Evolutionary conservation across 768 basidiomycete species (phyloP).

Genomic region (Lactarius akahatsu): DNA sequence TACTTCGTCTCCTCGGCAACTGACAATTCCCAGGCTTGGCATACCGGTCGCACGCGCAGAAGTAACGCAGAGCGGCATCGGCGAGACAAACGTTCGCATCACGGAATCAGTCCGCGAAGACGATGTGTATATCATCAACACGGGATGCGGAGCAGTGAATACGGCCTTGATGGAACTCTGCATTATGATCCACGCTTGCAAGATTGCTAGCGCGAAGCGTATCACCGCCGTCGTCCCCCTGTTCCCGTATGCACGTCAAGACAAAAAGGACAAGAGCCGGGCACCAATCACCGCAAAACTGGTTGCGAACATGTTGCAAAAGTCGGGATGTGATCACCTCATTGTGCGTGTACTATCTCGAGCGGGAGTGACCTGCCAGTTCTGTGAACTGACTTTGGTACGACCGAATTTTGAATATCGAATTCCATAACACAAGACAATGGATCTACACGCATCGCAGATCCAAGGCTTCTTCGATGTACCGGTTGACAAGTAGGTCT

Average conservation of each 20-base stretch:
- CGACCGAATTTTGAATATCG: constrained; percentile 13
- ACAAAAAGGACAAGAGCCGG: constrained; percentile 99
- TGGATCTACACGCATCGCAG: constrained; percentile 98
- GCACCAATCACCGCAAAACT: constrained; percentile 98
- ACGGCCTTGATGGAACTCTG: constrained; percentile 97
- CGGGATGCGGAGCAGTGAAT: constrained; percentile 83
- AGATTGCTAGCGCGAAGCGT: constrained; percentile 96
- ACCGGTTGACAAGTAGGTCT: constrained; percentile 95
- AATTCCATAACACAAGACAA: constrained; percentile 78
- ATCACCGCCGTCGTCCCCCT: constrained; percentile 98
- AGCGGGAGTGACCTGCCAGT: neutral
- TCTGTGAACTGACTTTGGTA: constrained; percentile 2
- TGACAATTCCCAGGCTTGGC: constrained; percentile 64
- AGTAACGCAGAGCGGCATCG: constrained; percentile 83
- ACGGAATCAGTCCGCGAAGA: constrained; percentile 95
- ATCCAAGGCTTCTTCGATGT: constrained; percentile 99
- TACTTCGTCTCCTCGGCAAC: neutral
- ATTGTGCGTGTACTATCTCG: constrained; percentile 59
- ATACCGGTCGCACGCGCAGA: constrained; percentile 85
- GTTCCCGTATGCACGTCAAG: constrained; percentile 96
- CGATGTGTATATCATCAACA: constrained; percentile 98
- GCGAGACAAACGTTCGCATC: constrained; percentile 90
- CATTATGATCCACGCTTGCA: constrained; percentile 99
- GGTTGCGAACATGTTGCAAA: constrained; percentile 96
- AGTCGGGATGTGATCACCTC: constrained; percentile 92